Evolutionary conservation across 192 early-diverging fungal genomes (phyloP).

Genomic region (Coemansia sp.): DNA sequence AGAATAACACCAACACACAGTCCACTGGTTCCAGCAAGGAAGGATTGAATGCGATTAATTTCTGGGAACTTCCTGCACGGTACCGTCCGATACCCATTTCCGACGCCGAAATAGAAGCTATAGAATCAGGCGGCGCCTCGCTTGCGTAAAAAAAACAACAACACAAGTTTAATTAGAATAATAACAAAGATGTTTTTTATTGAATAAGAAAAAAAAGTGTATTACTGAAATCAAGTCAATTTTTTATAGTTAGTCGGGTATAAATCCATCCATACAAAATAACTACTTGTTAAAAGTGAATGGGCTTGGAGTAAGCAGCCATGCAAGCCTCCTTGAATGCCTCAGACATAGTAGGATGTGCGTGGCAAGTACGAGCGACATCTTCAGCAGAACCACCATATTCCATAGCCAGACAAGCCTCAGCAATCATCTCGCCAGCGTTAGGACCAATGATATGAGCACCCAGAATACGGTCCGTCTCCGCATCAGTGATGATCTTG

Average conservation of each 20-base stretch:
- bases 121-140: conserved; percentile 52
- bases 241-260: neutral
- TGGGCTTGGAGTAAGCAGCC: conserved; percentile 82
- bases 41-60: conserved; percentile 36
- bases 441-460: conserved; percentile 98
- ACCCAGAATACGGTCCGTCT: conserved; percentile 95
- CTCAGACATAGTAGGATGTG: conserved; percentile 95
- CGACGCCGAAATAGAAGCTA: conserved; percentile 53
- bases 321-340: conserved; percentile 98
- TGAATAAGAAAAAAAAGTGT: neutral
- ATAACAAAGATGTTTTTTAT: too few species aligned
- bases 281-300: conserved; percentile 63
- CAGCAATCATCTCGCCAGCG: conserved; percentile 99
- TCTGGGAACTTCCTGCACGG: conserved; percentile 52
- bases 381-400: conserved; percentile 98
- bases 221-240: neutral
- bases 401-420: conserved; percentile 96
- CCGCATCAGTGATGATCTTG: conserved; percentile 95
- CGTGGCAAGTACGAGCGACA: conserved; percentile 96
- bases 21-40: neutral
- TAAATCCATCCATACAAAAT: neutral
- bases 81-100: conserved; percentile 49
- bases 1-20: conserved; percentile 4
- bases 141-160: conserved; percentile 8
- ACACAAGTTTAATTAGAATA: too few species aligned